Base-by-base conservation (phyloP, 116 monocot species). In the Dioscorea cayenensis region DNA sequence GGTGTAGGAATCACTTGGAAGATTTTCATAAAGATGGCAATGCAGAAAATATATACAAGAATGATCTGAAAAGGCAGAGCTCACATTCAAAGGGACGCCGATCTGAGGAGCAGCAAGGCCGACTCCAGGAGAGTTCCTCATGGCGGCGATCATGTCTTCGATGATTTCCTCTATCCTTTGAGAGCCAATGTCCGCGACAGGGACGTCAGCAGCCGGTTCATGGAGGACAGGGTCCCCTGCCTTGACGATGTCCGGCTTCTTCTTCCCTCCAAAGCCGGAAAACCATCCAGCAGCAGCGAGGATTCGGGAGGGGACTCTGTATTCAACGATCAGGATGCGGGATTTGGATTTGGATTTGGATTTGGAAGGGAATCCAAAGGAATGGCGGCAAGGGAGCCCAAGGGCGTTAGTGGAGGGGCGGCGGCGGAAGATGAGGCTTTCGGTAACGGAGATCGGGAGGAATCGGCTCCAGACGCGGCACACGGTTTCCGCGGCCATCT, bases 61-160 rank as follows among this genome's bases (percentile, higher is more conserved):
- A 19, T 43, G 43, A 43, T 43, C 43, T 43, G n/a, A 28, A 4
- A 63, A 69, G 29, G 14, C 22, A 50, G 17, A 32, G 3, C 29
- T 19, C 52, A 95, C 95, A 89, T 81, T 91, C 66, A 89, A 70
- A 13, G 92, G 89, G 43, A 95, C 43, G 17, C 87, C 95, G 66
- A 92, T 89, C 67, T 95, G 95, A 14, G 92, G 92, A 69, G 95
- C 92, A 63, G 92, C 89, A n/a, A 92, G 89, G 20, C 92, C 92
- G 36, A 92, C 92, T 0, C 87, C 95, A 63, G 95, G 91, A 51
- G 75, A 89, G 22, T 79, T 83, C 52, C 95, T 76, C 92, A 95
- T 95, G 68, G 67, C 77, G 19, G 38, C 72, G 58, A 95, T 81
- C 95, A 95, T 95, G 59, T 83, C 79, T 4, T 86, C 89, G 5